phyloP scores from a whole-genome alignment of 2,329 filamentous ascomycete genomes.

The Trichoderma sp. region DNA sequence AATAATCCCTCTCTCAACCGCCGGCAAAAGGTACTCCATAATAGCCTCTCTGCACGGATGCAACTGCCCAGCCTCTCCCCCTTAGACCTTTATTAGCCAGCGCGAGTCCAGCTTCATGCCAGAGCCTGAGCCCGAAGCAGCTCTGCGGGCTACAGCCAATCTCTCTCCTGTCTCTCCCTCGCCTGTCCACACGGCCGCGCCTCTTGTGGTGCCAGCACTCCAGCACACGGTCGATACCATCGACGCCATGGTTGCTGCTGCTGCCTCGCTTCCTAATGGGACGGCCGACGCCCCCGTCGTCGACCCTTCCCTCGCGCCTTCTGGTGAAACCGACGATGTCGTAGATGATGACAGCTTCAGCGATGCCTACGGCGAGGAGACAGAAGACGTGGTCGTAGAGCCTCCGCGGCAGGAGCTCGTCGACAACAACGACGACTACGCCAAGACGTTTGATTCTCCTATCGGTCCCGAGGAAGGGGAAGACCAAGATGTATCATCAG shows the following conservation, averaged over 20 bases:
- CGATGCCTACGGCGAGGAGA: slow-evolving; percentile 45
- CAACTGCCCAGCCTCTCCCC: slow-evolving; percentile 6
- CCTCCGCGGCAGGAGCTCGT: slow-evolving; percentile 30
- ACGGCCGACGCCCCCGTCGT: slow-evolving; percentile 30
- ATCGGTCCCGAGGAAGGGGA: slow-evolving; percentile 37
- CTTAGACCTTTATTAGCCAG: slow-evolving; percentile 7
- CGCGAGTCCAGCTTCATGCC: slow-evolving; percentile 12
- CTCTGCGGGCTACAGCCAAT: slow-evolving; percentile 52
- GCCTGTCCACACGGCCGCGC: slow-evolving; percentile 45
- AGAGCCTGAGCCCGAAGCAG: slow-evolving; percentile 33
- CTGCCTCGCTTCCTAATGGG: slow-evolving; percentile 30
- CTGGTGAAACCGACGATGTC: slow-evolving; percentile 38
- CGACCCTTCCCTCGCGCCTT: slow-evolving; percentile 34
- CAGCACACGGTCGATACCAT: slow-evolving; percentile 52
- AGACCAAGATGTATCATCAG: slow-evolving; percentile 42
- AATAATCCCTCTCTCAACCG: slow-evolving; percentile 10
- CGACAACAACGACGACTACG: slow-evolving; percentile 48
- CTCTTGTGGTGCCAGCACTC: slow-evolving; percentile 48
- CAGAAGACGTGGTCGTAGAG: slow-evolving; percentile 30
- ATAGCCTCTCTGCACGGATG: slow-evolving; percentile 14
- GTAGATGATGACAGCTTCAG: slow-evolving; percentile 49
- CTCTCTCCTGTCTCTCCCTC: slow-evolving; percentile 52
- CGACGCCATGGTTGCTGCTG: slow-evolving; percentile 45
- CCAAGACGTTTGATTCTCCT: slow-evolving; percentile 51
- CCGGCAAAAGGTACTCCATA: slow-evolving; percentile 12